These are phyloP conservation scores for Mucor indicus DNA, from an alignment of 371 early-diverging fungal species.

Conservation along the genomic window DNA sequence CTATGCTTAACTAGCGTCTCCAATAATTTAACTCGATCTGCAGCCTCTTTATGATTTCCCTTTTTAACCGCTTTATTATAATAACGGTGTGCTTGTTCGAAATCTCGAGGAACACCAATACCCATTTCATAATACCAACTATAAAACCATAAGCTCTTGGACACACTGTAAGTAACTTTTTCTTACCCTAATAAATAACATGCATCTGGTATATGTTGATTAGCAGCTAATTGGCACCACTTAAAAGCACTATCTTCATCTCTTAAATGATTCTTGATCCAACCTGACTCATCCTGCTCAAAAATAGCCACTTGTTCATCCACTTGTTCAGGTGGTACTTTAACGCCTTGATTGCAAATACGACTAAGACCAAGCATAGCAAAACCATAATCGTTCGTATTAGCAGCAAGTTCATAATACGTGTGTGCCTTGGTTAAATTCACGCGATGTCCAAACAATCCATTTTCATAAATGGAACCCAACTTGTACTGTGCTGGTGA, in stretches of 20 bases:
- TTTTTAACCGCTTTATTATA: conserved; percentile 34
- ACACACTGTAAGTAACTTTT: no score
- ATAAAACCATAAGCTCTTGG: no score
- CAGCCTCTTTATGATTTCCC: conserved; percentile 24
- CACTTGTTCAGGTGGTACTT: conserved; percentile 27
- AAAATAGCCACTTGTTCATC: conserved; percentile 14
- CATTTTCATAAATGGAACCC: conserved; percentile 26
- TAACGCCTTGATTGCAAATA: conserved; percentile 33
- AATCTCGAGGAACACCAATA: conserved; percentile 37
- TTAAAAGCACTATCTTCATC: conserved; percentile 52
- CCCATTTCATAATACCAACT: conserved; percentile 51
- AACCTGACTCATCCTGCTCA: conserved; percentile 37
- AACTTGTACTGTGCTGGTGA: conserved; percentile 26
- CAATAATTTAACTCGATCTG: conserved; percentile 5
- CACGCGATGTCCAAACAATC: conserved; percentile 21
- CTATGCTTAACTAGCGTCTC: conserved; percentile 8
- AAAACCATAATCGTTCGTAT: conserved; percentile 9
- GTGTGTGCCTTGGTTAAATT: conserved; percentile 22
- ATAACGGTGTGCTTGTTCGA: conserved; percentile 25
- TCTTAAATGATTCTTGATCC: conserved; percentile 21
- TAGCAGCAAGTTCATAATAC: conserved; percentile 33
- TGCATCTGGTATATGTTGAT: conserved; percentile 32
- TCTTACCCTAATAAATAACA: conserved; percentile 40
- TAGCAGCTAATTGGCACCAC: conserved; percentile 46
- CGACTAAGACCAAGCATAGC: conserved; percentile 37